Base-by-base conservation (phyloP, 2,329 filamentous ascomycete genomes). In the Lasiodiplodia sp. region DNA sequence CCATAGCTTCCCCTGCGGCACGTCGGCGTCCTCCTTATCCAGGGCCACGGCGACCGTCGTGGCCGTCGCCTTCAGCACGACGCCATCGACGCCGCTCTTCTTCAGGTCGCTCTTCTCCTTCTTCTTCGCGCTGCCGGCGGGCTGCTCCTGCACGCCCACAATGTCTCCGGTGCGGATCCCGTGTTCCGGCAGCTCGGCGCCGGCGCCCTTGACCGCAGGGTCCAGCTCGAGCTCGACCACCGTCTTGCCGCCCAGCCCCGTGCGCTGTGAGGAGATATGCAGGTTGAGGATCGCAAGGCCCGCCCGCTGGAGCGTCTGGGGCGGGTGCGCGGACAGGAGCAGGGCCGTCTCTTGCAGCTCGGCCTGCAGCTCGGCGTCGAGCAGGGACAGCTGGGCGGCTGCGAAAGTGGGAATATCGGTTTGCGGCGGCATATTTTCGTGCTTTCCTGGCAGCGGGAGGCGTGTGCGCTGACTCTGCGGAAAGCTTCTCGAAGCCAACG, bases 171-270 rank as follows among this genome's bases (percentile, higher is more conserved):
- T 86, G 2, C 92, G 85, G 64, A 96, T 82, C 31, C 91, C 92
- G 82, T 95, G 92, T 76, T 93, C 90, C 1, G 90, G 89, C 23
- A 95, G 82, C 71, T 89, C 87, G 0, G 83, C 80, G 53, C 76
- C 78, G 23, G 76, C 78, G 55, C 77, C 79, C 4, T 87, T 85
- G 2, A 91, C 86, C 0, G 93, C 92, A n/a, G 87, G 81, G 75
- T 97, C 95, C 0, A 88, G 83, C 18, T 82, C 83, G 6, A 99
- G 88, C 78, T 97, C 94, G 3, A 97, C 83, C 1, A 99, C 91
- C 0, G 92, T 93, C 71, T 93, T 92, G n/a, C 96, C 96, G 18
- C 94, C 96, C 47, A 97, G 85, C 0, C 96, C 96, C 0, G 96
- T 99, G 37, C 94, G 90, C 76, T 92, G 92, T 21, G 91, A 90